These are phyloP conservation scores for Candida corydali DNA, from an alignment of 805 yeast species.

Conservation along the genomic window DNA sequence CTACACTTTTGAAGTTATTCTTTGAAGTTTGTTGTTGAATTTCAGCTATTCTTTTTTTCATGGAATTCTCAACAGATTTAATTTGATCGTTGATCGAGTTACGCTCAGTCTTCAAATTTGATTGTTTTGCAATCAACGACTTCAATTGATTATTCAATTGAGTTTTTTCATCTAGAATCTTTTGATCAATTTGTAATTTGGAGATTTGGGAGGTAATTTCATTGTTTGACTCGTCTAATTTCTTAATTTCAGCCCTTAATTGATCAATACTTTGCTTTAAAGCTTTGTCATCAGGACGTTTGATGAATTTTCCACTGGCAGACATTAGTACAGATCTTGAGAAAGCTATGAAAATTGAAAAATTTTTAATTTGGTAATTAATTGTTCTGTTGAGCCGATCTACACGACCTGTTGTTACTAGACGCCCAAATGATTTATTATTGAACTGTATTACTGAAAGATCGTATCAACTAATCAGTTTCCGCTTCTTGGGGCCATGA, in stretches of 20 bases:
- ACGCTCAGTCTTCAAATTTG: constrained; percentile 44
- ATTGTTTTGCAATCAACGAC: constrained; percentile 43
- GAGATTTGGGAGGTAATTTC: constrained; percentile 54
- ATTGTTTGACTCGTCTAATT: constrained; percentile 51
- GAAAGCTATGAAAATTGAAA: background rate
- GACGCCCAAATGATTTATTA: too few relatives aligned
- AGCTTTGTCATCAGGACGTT: constrained; percentile 68
- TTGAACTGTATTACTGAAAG: too few relatives aligned
- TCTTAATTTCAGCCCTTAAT: constrained; percentile 58
- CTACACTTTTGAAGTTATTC: constrained; percentile 60
- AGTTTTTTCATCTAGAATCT: constrained; percentile 27
- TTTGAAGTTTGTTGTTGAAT: constrained; percentile 69
- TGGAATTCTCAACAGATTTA: constrained; percentile 59
- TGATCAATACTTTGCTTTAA: constrained; percentile 56
- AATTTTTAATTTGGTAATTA: constrained; percentile 1
- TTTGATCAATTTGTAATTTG: constrained; percentile 29
- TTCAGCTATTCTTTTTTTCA: constrained; percentile 74
- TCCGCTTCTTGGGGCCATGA: too few relatives aligned
- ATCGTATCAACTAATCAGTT: too few relatives aligned
- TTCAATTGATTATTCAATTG: constrained; percentile 33
- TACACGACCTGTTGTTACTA: background rate
- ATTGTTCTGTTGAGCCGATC: constrained; percentile 3
- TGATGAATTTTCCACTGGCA: constrained; percentile 46
- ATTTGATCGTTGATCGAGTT: constrained; percentile 64
- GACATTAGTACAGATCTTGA: background rate